Evolutionary conservation across 1,284 basidiomycete genomes (phyloP), one percentile per base, ranked within the genome.

Genomic region (Cutaneotrichosporon sp.): DNA sequence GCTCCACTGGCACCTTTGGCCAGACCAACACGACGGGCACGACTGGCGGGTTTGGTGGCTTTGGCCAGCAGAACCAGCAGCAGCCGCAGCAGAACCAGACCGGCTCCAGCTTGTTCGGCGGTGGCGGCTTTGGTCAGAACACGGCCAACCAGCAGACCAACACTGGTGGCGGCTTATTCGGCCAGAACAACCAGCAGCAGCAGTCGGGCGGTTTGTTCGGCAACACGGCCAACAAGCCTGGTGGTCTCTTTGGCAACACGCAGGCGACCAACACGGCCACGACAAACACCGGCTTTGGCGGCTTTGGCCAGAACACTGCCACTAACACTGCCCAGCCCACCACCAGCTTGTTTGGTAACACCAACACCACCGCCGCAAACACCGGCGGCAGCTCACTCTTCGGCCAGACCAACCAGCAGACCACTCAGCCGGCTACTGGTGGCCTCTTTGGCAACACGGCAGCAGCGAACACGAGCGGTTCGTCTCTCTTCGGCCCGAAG

Each of bases 321-420:
- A 21, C 69, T 18, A 55, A 66, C 41, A 54, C 70, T 41, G 61
- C 66, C 46, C 57, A 68, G 3, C 52, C 65, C 48, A 51, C 49
- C 1, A 69, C 54, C 8, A 65, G 65, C 15, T 54, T 72, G n/a
- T 79, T 79, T 56, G 76, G 77, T 15, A 55, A 50, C 26, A 58
- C 52, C 46, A 62, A 62, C 68, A 56, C 55, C 37, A 61, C 63
- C 68, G 36, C 43, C n/a, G 52, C 55, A 14, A 52, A 58, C 20
- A 57, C 56, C 22, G 69, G 67, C 55, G 57, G 74, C 8, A 73
- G 78, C 46, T 10, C 21, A 4, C 65, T 84, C n/a, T 85, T 86
- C 60, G 80, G 81, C 20, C 30, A 37, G 33, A 26, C 30, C 13
- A 51, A 43, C 35, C 38, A 43, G 4, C 54, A 56, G 58, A 5